phyloP scores from a whole-genome alignment of 345 rosid genomes.

The Dipteronia dyeriana region DNA sequence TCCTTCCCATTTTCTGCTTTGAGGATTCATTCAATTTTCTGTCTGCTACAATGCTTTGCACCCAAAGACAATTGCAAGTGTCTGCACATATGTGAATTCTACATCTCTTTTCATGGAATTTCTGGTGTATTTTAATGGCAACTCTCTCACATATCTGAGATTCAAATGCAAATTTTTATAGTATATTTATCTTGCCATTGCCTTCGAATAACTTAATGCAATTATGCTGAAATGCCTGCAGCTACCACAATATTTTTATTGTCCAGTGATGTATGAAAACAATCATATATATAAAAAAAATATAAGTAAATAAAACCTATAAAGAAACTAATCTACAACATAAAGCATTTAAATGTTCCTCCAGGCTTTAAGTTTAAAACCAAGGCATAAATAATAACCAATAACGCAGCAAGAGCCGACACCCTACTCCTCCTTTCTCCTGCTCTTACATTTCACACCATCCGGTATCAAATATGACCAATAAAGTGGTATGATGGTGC shows the following conservation, averaged over 20 bases:
- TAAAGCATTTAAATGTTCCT: neutral
- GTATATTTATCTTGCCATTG: too few species aligned
- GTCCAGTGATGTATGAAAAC: neutral
- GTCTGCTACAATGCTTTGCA: too few species aligned
- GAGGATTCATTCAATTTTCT: too few species aligned
- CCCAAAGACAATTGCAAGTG: too few species aligned
- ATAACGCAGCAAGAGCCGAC: neutral
- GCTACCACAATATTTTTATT: neutral
- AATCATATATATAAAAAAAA: neutral
- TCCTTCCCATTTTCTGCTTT: too few species aligned
- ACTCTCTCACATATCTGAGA: too few species aligned
- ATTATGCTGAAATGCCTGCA: neutral
- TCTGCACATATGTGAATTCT: too few species aligned
- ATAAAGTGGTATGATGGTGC: conserved; percentile 56
- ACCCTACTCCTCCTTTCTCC: conserved; percentile 27
- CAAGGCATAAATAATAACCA: neutral
- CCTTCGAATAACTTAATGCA: neutral
- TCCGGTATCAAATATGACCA: conserved; percentile 65
- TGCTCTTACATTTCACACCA: conserved; percentile 34
- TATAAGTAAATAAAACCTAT: neutral
- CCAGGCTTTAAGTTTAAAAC: neutral
- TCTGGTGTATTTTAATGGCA: too few species aligned
- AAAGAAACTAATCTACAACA: neutral
- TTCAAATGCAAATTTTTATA: too few species aligned
- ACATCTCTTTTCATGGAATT: too few species aligned